phyloP scores from a whole-genome alignment of 116 monocot genomes.

The Trichopus zeylanicus region DNA sequence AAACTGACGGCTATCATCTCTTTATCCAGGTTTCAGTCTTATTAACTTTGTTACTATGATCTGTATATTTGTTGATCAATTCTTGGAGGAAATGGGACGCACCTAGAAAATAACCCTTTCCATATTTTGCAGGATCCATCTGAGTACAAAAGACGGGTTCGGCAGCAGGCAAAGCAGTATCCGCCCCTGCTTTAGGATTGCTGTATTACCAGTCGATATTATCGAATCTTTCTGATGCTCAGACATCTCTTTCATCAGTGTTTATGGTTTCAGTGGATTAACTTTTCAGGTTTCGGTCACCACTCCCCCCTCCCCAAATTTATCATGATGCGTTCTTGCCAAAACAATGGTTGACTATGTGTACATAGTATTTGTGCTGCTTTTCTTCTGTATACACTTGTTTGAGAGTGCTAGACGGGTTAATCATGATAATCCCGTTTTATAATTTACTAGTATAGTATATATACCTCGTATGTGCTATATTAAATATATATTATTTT shows the following conservation, averaged over 20 bases:
- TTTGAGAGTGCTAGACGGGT: no score
- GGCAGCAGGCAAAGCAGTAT: slow-evolving; percentile 50
- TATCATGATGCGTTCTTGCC: neutral
- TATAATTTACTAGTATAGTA: no score
- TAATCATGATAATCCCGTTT: no score
- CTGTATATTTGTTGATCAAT: no score
- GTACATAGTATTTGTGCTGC: no score
- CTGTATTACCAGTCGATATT: neutral
- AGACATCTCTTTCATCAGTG: neutral
- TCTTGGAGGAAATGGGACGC: no score
- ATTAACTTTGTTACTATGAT: no score
- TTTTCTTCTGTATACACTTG: no score
- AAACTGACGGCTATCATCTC: slow-evolving; percentile 35
- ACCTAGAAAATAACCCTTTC: no score
- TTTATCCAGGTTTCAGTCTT: slow-evolving; percentile 24
- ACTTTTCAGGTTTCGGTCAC: neutral
- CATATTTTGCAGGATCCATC: slow-evolving; percentile 28
- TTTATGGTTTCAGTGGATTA: neutral
- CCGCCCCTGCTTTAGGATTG: slow-evolving; percentile 29
- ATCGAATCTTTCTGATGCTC: neutral
- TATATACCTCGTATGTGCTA: no score
- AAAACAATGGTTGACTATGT: no score
- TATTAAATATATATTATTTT: no score
- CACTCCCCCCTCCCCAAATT: neutral
- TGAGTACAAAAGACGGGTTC: slow-evolving; percentile 48